Evolutionary conservation across 805 yeast genomes (phyloP).

Genomic region (Isabelozyma gotoi): DNA sequence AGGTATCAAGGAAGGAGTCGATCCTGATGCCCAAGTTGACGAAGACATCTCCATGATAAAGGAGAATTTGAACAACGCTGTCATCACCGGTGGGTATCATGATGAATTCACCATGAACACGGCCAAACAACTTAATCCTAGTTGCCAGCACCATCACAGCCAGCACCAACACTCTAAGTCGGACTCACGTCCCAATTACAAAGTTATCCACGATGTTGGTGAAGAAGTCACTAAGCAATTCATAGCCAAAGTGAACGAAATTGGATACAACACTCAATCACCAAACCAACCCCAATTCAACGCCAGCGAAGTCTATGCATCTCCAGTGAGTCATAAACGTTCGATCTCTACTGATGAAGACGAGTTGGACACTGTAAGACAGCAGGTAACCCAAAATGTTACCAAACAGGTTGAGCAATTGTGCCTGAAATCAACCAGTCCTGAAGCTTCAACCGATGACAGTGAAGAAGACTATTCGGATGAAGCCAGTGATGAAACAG

Average conservation of each 20-base stretch:
- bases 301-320: background rate
- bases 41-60: background rate
- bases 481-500: background rate
- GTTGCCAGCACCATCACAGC: background rate
- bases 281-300: background rate
- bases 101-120: background rate
- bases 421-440: conserved; percentile 15
- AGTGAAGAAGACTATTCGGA: background rate
- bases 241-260: conserved; percentile 31
- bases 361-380: conserved; percentile 22
- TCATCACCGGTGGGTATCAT: conserved; percentile 1
- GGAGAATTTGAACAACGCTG: background rate
- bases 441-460: conserved; percentile 3
- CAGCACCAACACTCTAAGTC: background rate
- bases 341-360: conserved; percentile 10
- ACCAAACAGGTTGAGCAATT: conserved; percentile 27
- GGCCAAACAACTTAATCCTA: background rate
- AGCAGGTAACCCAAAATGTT: conserved; percentile 30
- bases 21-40: background rate
- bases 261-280: conserved; percentile 13
- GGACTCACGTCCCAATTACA: conserved; percentile 9
- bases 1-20: background rate
- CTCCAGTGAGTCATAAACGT: background rate
- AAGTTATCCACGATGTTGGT: conserved; percentile 31
- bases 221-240: conserved; percentile 32